These are phyloP conservation scores for Pseudogymnoascus sp. DNA, from an alignment of 2,329 filamentous ascomycete genomes.

Conservation along the genomic window DNA sequence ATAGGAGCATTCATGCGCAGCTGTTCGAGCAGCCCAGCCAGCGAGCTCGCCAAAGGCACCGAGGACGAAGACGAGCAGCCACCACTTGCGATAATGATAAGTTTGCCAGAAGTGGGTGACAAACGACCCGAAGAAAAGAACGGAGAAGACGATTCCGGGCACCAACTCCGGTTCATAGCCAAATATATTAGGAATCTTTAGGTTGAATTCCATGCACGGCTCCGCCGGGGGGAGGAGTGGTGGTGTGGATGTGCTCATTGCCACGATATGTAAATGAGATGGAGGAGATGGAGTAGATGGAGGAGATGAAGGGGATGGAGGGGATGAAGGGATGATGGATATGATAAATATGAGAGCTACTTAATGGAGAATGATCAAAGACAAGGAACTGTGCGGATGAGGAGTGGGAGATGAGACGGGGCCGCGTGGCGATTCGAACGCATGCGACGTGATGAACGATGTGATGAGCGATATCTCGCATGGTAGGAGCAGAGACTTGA, in stretches of 20 bases:
- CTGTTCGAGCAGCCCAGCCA: constrained; percentile 29
- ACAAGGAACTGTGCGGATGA: neutral
- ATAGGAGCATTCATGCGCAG: constrained; percentile 25
- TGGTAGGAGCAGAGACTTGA: neutral
- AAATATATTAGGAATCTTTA: constrained; percentile 11
- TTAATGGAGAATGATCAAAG: neutral
- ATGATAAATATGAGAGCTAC: neutral
- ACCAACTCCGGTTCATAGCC: constrained; percentile 19
- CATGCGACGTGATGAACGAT: neutral
- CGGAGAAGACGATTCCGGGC: constrained; percentile 36
- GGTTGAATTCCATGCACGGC: neutral
- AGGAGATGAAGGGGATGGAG: neutral
- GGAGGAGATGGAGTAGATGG: neutral
- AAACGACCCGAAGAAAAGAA: constrained; percentile 39
- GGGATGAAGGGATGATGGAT: neutral
- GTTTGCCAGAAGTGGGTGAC: constrained; percentile 35
- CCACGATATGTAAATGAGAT: neutral
- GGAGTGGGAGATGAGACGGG: neutral
- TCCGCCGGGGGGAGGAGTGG: neutral
- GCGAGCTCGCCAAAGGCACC: constrained; percentile 36
- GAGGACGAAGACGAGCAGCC: constrained; percentile 39
- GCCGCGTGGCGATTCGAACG: neutral
- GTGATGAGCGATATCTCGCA: neutral
- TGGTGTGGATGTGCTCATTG: neutral
- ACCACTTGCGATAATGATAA: constrained; percentile 38